Evolutionary conservation across 73 alveolate genomes (phyloP), one percentile per base, ranked within the genome.

Genomic region (Paramecium primaurelia): DNA sequence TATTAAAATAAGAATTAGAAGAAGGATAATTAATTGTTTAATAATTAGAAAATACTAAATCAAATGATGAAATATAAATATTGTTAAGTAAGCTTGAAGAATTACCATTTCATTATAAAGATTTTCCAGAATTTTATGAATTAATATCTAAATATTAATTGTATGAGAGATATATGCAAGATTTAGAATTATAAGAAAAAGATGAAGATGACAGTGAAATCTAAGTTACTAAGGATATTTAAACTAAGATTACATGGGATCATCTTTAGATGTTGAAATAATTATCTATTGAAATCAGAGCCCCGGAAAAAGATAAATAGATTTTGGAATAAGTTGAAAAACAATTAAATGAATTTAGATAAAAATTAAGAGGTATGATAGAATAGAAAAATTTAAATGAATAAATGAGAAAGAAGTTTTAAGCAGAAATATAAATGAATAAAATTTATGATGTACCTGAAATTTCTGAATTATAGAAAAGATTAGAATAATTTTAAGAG

Each of bases 161-260:
- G 22, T 73, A 73, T 73, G 87, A 37, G 14, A 25, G 47, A 11
- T 73, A 73, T 28, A 73, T 73, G 87, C 14, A 73, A 37, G 59
- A 73, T 73, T 38, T 37, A 36, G 54, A 73, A 10, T 3, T 16
- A 14, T 18, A 32, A 37, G 86, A 71, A 71, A 71, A 71, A 71
- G 87, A 73, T 73, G 87, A 73, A 8, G 87, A 73, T 37, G 87
- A 73, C 18, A 37, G 60, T 73, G 87, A 73, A 37, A 22, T 73
- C 18, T 73, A 73, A 73, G 87, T 12, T 4, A 36, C 87, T 36
- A 37, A 73, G 10, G 87, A 73, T 73, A 37, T 73, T 16, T 3
- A 32, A 9, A 73, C 47, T 37, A 37, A 40, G 30, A 73, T 73
- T 6, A 36, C 60, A 3, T 20, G 3, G 51, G 91, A 80, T 22